Evolutionary conservation across 352 stramenopile species (phyloP), one percentile per base, ranked within the genome.

Genomic region (Globisporangium parvum): DNA sequence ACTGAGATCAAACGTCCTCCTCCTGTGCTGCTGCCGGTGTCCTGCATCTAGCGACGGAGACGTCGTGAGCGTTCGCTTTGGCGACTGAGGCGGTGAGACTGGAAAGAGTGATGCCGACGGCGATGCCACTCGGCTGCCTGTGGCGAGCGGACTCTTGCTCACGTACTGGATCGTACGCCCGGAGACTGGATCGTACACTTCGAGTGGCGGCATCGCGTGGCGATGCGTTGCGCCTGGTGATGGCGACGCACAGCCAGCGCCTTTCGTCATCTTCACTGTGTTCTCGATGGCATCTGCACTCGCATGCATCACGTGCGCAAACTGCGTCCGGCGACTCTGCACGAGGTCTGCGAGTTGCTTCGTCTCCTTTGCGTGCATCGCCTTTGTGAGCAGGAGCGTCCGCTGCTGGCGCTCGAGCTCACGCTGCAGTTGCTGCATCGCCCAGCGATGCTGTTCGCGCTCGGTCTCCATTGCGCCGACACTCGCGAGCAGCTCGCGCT

Each of bases 281-380:
- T 18, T 41, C 26, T 39, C 47, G 47, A 40, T 3, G 5, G n/a
- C 28, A 24, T 10, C 28, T 37, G 31, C 31, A 2, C 67, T 69
- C 1, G 64, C 53, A 9, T 71, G 57, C 53, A 72, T 60, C 18
- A 85, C 62, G 24, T 76, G 62, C 3, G 47, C 53, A 23, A 84
- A 72, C 40, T 85, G 71, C 1, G 54, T 45, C 28, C 80, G 61
- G 10, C 71, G 78, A 26, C 62, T 58, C 9, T 79, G 66, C 6
- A 85, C 50, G 4, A 86, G 46, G 0, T 65, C 62, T 40, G 75
- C 64, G 3, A 89, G 67, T 47, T 87, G 79, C 53, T 71, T 77
- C 53, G 71, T 85, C 59, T 89, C 79, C 39, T 85, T 85, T 4
- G 85, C 69, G 37, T 89, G 72, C 79, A 89, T 89, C 8, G 76